These are phyloP conservation scores for Daldinia decipiens DNA, from an alignment of 495 filamentous ascomycete genomes.

Conservation along the genomic window DNA sequence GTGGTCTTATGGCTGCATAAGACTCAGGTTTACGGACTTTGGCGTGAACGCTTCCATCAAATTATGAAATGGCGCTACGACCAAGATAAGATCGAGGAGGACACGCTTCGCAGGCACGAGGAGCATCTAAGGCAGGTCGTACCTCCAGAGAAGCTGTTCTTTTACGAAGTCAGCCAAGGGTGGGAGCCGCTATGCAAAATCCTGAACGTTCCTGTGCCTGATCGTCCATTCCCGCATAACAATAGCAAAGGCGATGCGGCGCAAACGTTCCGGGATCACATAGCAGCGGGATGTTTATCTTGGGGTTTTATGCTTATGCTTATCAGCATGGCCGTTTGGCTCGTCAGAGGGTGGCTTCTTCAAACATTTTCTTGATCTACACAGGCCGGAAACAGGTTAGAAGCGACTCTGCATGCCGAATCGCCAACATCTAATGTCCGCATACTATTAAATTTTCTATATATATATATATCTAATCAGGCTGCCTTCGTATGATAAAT, in stretches of 20 bases:
- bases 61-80: slow-evolving; percentile 48
- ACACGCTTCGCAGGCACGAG: slow-evolving; percentile 51
- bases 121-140: slow-evolving; percentile 50
- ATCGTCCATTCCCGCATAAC: slow-evolving; percentile 50
- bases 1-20: slow-evolving; percentile 47
- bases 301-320: slow-evolving; percentile 45
- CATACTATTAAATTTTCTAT: background rate
- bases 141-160: slow-evolving; percentile 53
- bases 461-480: background rate
- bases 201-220: slow-evolving; percentile 51
- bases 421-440: background rate
- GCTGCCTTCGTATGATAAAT: background rate
- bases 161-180: slow-evolving; percentile 57
- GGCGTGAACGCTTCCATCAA: slow-evolving; percentile 44
- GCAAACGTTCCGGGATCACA: slow-evolving; percentile 41
- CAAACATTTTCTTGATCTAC: slow-evolving; percentile 20
- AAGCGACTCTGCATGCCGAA: background rate
- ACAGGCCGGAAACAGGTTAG: background rate
- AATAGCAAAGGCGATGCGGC: slow-evolving; percentile 49
- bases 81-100: slow-evolving; percentile 46
- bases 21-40: slow-evolving; percentile 45
- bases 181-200: slow-evolving; percentile 56
- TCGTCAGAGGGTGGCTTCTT: slow-evolving; percentile 30
- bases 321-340: slow-evolving; percentile 39
- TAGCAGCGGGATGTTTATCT: slow-evolving; percentile 38